Base-by-base conservation (phyloP, 352 stramenopile species). In the Sclerospora graminicola region DNA sequence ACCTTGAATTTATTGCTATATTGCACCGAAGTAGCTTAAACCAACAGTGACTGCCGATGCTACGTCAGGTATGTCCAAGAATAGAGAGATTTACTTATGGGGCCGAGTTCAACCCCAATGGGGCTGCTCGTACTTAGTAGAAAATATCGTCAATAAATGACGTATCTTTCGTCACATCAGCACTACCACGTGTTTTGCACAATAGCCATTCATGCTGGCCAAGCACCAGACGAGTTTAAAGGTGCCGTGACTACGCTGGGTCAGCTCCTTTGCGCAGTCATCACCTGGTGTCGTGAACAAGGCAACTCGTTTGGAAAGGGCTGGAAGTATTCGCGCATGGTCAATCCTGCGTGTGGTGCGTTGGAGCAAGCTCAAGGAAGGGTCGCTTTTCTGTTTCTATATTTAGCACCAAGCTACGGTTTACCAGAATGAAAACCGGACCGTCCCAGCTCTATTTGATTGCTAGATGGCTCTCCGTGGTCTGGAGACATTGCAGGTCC, bases 301-400 rank as follows among this genome's bases (percentile, higher is more conserved):
- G 56, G 60, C 46, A 96, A 66, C 71, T 97, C 71, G 58, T 98
- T 79, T 48, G 95, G 95, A 40, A 97, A 97, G 59, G 96, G 97
- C 40, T 97, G 82, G 74, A 86, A 89, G 51, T 98, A 97, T 72
- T 95, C 84, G 59, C 84, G 92, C 41, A 80, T 95, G 40, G 95
- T 82, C 57, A 98, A 98, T 67, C 94, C 93, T n/a, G 98, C 93
- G 16, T 94, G 74, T 29, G 81, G 94, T 40, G 80, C 97, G 8
- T 75, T 98, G 10, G 95, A 98, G 63, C 84, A 71, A 33, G 78
- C 87, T n/a, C 79, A 96, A 34, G 84, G 64, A 84, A 94, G 50
- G 92, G 82, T 31, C 83, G 85, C 57, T 87, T 84, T 49, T 77
- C 85, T 1, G 75, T 96, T 13, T 83, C 84, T 37, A 89, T 94